These are phyloP conservation scores for Didymosphaeria variabile DNA, from an alignment of 2,329 filamentous ascomycete species.

Conservation along the genomic window DNA sequence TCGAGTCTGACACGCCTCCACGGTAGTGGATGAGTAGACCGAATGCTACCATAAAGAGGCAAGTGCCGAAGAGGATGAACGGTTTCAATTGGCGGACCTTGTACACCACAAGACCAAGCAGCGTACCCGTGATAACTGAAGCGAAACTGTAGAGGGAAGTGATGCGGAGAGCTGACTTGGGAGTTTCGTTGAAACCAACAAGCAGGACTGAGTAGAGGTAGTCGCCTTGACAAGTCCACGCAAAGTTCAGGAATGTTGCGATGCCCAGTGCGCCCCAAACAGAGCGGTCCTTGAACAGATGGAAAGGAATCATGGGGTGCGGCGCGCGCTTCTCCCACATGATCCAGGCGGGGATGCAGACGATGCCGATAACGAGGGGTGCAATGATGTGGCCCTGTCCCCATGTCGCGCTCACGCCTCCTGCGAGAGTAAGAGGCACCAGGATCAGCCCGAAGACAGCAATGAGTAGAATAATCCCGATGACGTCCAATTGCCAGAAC, in stretches of 20 bases:
- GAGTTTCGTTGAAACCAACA: slow-evolving; percentile 68
- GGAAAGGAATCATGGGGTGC: slow-evolving; percentile 68
- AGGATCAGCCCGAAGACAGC: slow-evolving; percentile 59
- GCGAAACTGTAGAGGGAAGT: slow-evolving; percentile 66
- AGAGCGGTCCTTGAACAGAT: slow-evolving; percentile 68
- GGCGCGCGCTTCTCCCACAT: slow-evolving; percentile 63
- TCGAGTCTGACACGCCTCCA: slow-evolving; percentile 57
- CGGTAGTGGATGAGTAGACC: slow-evolving; percentile 71
- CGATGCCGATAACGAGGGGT: slow-evolving; percentile 61
- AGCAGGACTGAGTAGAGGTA: slow-evolving; percentile 71
- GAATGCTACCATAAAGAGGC: slow-evolving; percentile 71
- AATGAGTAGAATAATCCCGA: slow-evolving; percentile 60
- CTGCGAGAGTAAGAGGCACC: slow-evolving; percentile 64
- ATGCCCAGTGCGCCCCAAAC: slow-evolving; percentile 71
- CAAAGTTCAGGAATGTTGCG: slow-evolving; percentile 46
- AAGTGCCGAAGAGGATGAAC: slow-evolving; percentile 70
- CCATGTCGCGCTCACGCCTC: slow-evolving; percentile 61
- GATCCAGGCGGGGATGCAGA: slow-evolving; percentile 60
- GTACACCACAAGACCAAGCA: slow-evolving; percentile 65
- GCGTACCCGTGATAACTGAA: slow-evolving; percentile 66
- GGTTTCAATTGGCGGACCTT: slow-evolving; percentile 66
- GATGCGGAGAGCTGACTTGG: slow-evolving; percentile 66
- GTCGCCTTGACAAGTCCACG: slow-evolving; percentile 70
- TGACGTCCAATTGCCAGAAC: slow-evolving; percentile 65
- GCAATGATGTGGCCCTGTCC: slow-evolving; percentile 60